Conservation (phyloP, 192 early-diverging fungal species). For the Backusella westeae region DNA sequence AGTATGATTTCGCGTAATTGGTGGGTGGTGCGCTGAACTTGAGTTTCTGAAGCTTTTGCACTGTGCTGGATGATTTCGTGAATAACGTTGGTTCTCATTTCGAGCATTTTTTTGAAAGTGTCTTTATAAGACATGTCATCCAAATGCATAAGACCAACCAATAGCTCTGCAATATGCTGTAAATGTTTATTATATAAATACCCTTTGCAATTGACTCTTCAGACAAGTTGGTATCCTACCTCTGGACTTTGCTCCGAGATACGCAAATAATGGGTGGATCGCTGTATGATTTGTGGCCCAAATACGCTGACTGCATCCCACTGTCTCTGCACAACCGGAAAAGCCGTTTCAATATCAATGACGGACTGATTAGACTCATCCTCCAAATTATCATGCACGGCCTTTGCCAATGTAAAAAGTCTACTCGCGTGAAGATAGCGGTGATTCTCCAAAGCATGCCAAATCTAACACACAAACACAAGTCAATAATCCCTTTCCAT, state of each 20-base stretch:
- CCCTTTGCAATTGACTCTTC: no score
- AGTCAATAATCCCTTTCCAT: neutral
- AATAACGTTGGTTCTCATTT: constrained; percentile 52
- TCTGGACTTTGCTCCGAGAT: constrained; percentile 39
- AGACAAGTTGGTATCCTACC: constrained; percentile 29
- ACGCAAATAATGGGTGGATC: constrained; percentile 52
- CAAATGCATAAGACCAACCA: constrained; percentile 68
- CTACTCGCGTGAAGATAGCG: constrained; percentile 68
- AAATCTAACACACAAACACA: constrained; percentile 55
- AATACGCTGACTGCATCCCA: constrained; percentile 83
- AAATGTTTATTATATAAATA: constrained; percentile 24
- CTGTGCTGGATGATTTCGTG: constrained; percentile 28
- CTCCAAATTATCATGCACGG: constrained; percentile 67
- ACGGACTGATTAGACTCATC: constrained; percentile 39
- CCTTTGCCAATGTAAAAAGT: constrained; percentile 66
- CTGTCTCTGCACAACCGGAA: constrained; percentile 79
- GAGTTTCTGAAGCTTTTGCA: neutral
- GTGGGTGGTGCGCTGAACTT: constrained; percentile 25
- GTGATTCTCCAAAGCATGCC: constrained; percentile 73
- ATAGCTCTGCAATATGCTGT: constrained; percentile 57
- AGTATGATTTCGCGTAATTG: constrained; percentile 43
- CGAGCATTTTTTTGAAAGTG: constrained; percentile 49
- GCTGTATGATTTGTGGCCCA: constrained; percentile 71
- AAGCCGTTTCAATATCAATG: constrained; percentile 53
- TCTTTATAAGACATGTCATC: constrained; percentile 57